Percentiles rank a stretch among this genome's conserved stretches.
Evolutionary conservation across 1,284 basidiomycete genomes (phyloP).

Genomic region (Coniferiporia weirii): DNA sequence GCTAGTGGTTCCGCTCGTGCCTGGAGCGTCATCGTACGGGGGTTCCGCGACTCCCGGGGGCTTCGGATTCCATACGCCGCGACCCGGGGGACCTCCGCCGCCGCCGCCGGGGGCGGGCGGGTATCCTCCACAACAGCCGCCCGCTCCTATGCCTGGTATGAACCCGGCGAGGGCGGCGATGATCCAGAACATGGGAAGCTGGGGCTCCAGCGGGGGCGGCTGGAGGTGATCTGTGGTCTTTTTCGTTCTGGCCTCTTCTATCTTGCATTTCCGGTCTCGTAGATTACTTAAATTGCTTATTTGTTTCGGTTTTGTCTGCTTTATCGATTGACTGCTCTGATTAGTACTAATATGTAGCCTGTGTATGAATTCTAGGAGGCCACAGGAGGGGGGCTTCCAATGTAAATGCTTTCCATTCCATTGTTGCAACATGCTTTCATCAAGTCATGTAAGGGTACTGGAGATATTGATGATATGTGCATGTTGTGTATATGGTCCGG

Average conservation of each 20-base stretch:
- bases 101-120: conserved; percentile 10
- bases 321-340: background rate
- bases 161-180: conserved; percentile 60
- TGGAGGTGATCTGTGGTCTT: conserved; percentile 23
- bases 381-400: background rate
- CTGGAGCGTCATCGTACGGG: conserved; percentile 8
- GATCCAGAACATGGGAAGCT: conserved; percentile 40
- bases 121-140: conserved; percentile 10
- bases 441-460: too few relatives aligned
- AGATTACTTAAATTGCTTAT: conserved; percentile 10
- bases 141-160: conserved; percentile 35
- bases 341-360: background rate
- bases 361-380: background rate
- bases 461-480: too few relatives aligned
- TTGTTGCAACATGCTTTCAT: too few relatives aligned
- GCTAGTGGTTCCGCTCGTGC: background rate
- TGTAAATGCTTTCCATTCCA: background rate
- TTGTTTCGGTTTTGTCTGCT: background rate
- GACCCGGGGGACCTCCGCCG: conserved; percentile 18
- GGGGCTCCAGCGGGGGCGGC: conserved; percentile 24
- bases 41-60: background rate
- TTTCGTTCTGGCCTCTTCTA: background rate
- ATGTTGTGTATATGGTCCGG: too few relatives aligned
- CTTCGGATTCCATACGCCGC: conserved; percentile 16
- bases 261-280: background rate